Percentiles rank a stretch among this genome's conserved stretches.
phyloP scores from a whole-genome alignment of 805 yeast genomes.

The Candida silvatica region DNA sequence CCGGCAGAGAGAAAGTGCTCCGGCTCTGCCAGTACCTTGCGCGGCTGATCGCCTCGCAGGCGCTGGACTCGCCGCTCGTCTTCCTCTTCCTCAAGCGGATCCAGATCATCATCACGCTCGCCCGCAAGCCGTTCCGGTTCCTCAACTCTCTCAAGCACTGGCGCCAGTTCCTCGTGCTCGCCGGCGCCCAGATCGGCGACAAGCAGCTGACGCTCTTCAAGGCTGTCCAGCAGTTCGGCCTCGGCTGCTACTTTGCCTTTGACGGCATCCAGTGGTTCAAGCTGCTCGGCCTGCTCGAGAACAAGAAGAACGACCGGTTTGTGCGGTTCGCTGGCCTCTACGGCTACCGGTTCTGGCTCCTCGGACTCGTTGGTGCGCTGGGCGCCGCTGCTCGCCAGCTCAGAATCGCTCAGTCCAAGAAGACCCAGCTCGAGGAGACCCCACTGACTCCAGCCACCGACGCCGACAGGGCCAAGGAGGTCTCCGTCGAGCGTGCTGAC shows the following conservation, averaged over 20 bases:
- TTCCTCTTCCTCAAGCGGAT: constrained; percentile 41
- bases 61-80: neutral
- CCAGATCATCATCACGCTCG: constrained; percentile 53
- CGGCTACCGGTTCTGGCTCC: constrained; percentile 70
- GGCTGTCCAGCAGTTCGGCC: constrained; percentile 49
- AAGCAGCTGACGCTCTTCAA: constrained; percentile 42
- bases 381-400: constrained; percentile 49
- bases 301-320: constrained; percentile 10
- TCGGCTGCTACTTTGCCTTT: constrained; percentile 52
- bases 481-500: constrained; percentile 25
- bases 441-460: constrained; percentile 22
- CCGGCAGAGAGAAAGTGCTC: constrained; percentile 75
- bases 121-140: constrained; percentile 79
- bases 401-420: constrained; percentile 31
- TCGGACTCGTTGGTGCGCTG: constrained; percentile 58
- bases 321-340: constrained; percentile 37
- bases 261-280: constrained; percentile 59
- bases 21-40: constrained; percentile 76
- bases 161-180: constrained; percentile 57
- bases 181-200: constrained; percentile 64
- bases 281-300: constrained; percentile 46
- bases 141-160: constrained; percentile 73
- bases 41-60: constrained; percentile 44
- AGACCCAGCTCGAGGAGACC: constrained; percentile 6
- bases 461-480: constrained; percentile 16